Base-by-base conservation (phyloP, 2,329 filamentous ascomycete species). In the Zopfia rhizophila region DNA sequence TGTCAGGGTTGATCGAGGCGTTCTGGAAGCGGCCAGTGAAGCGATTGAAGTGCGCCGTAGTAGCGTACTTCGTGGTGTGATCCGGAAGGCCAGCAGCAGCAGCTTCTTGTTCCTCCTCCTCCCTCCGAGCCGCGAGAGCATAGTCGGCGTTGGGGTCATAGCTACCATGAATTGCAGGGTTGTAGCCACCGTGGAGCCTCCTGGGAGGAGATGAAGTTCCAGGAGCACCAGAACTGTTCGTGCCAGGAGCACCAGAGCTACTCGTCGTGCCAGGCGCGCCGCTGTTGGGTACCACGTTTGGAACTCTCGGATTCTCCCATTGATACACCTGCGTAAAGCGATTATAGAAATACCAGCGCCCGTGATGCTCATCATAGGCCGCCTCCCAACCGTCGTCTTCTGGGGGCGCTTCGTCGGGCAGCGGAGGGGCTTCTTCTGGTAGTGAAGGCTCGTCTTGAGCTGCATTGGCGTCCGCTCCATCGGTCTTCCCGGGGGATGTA, bases 61-160 rank as follows among this genome's bases (percentile, higher is more conserved):
- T 82, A 5, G 79, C 78, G 66, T 93, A 93, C 4, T 82, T 74
- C 11, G 73, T 63, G 16, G 51, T 55, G 24, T 58, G 53, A 30
- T 61, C 44, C 27, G 56, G 45, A 12, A 60, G 33, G 22, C 56
- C 53, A 23, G 51, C 47, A 11, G 80, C 73, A 12, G 73, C 68
- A 44, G 63, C 53, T 38, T 64, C 63, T 16, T 55, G 53, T 21
- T 66, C 60, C 38, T 77, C 69, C 31, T 70, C 63, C 30, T 70
- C 72, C 16, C 76, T 68, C 55, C 82, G 41, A 3, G 66, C 65
- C 46, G 63, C 60, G 36, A 49, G 78, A 8, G 94, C 93, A 69
- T 99, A 99, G 77, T 91, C 89, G n/a, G 94, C 93, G 49, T 87
- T 94, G 3, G 92, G 91, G 64, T 99, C 94, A 77, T 97, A 99